Evolutionary conservation across 163 green algal genomes (phyloP).

Genomic region (Volvox carteri): DNA sequence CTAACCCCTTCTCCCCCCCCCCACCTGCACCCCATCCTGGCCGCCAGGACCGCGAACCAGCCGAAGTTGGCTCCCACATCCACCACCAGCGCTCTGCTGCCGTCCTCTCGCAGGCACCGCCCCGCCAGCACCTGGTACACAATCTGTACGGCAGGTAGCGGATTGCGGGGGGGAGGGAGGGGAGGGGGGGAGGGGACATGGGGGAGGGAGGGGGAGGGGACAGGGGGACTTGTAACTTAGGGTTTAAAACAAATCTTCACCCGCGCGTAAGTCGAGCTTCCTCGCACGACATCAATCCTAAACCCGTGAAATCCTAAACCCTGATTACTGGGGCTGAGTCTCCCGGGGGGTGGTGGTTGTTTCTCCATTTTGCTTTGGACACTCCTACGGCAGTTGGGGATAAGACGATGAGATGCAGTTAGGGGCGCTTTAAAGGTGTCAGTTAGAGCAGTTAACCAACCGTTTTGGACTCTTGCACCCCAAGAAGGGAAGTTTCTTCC

Average conservation of each 20-base stretch:
- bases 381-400: not conserved
- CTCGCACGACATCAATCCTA: no score
- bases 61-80: slow-evolving; percentile 90
- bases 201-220: not conserved
- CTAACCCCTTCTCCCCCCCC: not conserved
- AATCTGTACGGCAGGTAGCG: slow-evolving; percentile 59
- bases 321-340: not conserved
- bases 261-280: no score
- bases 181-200: not conserved
- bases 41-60: slow-evolving; percentile 81
- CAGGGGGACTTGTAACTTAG: not conserved
- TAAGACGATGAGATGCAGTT: no score
- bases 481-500: not conserved
- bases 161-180: no score
- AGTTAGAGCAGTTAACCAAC: no score
- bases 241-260: no score
- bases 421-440: no score
- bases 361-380: not conserved
- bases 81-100: slow-evolving; percentile 70
- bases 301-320: no score
- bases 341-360: not conserved
- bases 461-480: not conserved
- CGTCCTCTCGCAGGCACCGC: slow-evolving; percentile 52
- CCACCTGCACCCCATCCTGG: slow-evolving; percentile 81
- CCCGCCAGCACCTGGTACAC: slow-evolving; percentile 62